phyloP scores from a whole-genome alignment of 2,329 filamentous ascomycete species.

The Alternaria consortialis region DNA sequence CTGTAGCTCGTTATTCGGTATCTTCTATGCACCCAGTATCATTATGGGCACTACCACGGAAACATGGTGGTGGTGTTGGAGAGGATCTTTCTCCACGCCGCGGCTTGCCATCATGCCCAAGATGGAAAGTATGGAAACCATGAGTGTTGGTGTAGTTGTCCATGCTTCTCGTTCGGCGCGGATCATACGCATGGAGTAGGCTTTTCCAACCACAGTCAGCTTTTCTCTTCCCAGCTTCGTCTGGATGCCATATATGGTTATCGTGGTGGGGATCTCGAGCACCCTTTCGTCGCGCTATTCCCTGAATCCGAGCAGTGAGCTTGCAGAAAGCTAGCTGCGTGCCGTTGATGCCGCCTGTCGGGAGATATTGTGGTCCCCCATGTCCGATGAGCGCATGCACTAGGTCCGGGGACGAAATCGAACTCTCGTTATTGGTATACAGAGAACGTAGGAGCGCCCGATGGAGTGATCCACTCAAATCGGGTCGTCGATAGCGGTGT shows the following conservation, averaged over 20 bases:
- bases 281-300: accelerated
- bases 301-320: neutral
- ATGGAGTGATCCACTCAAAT: neutral
- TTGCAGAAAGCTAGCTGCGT: neutral
- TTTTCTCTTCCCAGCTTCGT: neutral
- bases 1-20: no score
- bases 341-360: neutral
- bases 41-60: no score
- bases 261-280: neutral
- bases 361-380: neutral
- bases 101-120: neutral
- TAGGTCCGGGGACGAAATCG: neutral
- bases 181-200: neutral
- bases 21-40: no score
- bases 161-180: neutral
- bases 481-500: neutral
- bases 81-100: neutral
- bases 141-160: neutral
- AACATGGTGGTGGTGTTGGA: no score
- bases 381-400: neutral
- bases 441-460: neutral
- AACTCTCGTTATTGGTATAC: neutral
- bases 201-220: neutral
- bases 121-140: neutral
- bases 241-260: neutral